Conservation (phyloP, 2,329 filamentous ascomycete genomes). For the Epichloe bromicola region DNA sequence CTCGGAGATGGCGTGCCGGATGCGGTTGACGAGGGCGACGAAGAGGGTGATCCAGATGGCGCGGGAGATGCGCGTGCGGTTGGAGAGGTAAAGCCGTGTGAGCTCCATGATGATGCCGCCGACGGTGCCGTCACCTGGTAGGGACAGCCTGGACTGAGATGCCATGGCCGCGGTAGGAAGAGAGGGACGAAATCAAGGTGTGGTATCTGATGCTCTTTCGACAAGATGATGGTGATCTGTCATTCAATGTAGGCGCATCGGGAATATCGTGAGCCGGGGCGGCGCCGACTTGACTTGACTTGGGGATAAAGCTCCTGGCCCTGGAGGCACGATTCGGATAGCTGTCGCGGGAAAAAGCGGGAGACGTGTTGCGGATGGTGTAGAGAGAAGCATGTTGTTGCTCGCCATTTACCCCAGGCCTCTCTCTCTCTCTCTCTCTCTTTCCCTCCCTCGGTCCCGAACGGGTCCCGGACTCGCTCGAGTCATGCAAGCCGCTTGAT, state of each 20-base stretch:
- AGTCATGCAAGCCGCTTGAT: background rate
- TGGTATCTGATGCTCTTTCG: too few relatives aligned
- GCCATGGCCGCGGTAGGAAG: slow-evolving; percentile 41
- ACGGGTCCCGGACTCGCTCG: too few relatives aligned
- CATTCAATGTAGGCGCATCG: too few relatives aligned
- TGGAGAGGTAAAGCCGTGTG: slow-evolving; percentile 59
- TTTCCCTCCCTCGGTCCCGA: background rate
- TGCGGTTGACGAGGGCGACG: slow-evolving; percentile 68
- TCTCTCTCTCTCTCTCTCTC: too few relatives aligned
- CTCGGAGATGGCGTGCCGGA: slow-evolving; percentile 82
- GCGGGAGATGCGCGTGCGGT: slow-evolving; percentile 73
- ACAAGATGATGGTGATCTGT: too few relatives aligned
- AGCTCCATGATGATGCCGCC: slow-evolving; percentile 53
- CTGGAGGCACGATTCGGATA: too few relatives aligned
- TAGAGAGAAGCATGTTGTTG: slow-evolving; percentile 1
- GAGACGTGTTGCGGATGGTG: background rate
- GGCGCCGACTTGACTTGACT: too few relatives aligned
- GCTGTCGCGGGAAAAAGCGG: background rate
- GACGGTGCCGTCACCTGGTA: slow-evolving; percentile 48
- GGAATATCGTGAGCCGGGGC: too few relatives aligned
- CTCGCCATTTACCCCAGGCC: background rate
- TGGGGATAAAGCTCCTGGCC: too few relatives aligned
- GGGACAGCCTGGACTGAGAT: slow-evolving; percentile 57
- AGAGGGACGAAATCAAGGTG: background rate
- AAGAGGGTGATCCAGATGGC: slow-evolving; percentile 74